Evolutionary conservation across 2,329 filamentous ascomycete species (phyloP).

Genomic region (Ilyonectria destructans): DNA sequence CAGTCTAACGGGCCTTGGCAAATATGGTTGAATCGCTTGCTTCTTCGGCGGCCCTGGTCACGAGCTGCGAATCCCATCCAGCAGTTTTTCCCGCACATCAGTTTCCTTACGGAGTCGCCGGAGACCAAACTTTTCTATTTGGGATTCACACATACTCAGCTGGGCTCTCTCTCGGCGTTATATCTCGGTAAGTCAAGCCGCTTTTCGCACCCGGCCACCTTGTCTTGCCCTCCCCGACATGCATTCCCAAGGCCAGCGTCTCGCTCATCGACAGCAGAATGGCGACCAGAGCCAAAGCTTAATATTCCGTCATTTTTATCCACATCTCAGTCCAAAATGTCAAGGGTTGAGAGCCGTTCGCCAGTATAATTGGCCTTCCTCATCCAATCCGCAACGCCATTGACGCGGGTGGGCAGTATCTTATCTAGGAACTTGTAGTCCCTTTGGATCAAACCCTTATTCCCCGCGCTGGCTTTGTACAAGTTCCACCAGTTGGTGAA

Average conservation of each 20-base stretch:
- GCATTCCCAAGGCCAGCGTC: background rate
- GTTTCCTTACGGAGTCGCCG: background rate
- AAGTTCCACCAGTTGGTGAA: conserved; percentile 15
- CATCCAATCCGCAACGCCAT: conserved; percentile 15
- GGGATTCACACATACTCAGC: background rate
- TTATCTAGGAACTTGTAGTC: conserved; percentile 15
- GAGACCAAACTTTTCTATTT: background rate
- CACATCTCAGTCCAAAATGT: conserved; percentile 5
- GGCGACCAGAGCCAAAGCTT: background rate
- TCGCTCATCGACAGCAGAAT: background rate
- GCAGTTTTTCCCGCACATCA: background rate
- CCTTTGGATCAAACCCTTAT: conserved; percentile 13
- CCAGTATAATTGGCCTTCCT: conserved; percentile 9
- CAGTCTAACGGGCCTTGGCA: conserved; percentile 1
- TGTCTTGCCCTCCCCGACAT: background rate
- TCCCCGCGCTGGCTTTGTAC: conserved; percentile 14
- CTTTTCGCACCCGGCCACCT: background rate
- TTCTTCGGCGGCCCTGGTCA: conserved; percentile 5
- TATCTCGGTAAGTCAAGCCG: background rate
- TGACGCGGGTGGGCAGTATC: conserved; percentile 12
- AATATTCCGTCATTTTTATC: background rate
- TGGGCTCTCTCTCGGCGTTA: background rate
- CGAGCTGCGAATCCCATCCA: background rate
- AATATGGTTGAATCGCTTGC: conserved; percentile 6
- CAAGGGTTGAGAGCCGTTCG: conserved; percentile 1